Base-by-base conservation (phyloP, 441 rosid species). In the Eutrema salsugineum region DNA sequence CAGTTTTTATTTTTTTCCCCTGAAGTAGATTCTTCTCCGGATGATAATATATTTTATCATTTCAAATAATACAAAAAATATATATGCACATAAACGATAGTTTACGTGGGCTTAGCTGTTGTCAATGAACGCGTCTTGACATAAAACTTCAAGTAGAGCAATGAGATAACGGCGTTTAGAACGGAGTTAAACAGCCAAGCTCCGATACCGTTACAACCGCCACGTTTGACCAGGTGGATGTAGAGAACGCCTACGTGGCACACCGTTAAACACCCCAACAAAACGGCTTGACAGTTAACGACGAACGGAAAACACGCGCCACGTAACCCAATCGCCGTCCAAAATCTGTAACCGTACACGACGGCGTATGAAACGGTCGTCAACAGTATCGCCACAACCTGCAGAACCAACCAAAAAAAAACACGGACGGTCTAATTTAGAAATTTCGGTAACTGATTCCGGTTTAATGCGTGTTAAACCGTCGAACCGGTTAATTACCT, bases 201-300 rank as follows among this genome's bases (percentile, higher is more conserved):
- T 1, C 96, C 91, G 47, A 94, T 85, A 5, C 96, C 97, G 50
- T 94, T 90, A 65, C 96, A 94, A 7, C 98, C 97, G 3, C 98
- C 98, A 44, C 80, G 63, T 80, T 87, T 90, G 78, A 83, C 74
- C 46, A 94, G 73, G 70, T 94, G 98, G 7, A 89, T 78, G 46
- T 80, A 39, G 2, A 88, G 68, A 15, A 94, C 96, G 6, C 91
- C 93, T 2, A 94, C 83, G 69, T 94, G 96, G 82, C 97, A 87
- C 20, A 81, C 71, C 65, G 91, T 61, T 63, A 91, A 86, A 50
- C 97, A 89, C 0, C 84, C 87, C 59, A 94, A 51, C 50, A 86
- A 17, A 42, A 82, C 82, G 5, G 85, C 81, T 76, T 86, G 91
- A 66, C 91, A 88, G 66, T 81, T 87, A 71, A 78, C 79, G 5